These are phyloP conservation scores for Colletotrichum sp. DNA, from an alignment of 2,329 filamentous ascomycete genomes.

Conservation along the genomic window DNA sequence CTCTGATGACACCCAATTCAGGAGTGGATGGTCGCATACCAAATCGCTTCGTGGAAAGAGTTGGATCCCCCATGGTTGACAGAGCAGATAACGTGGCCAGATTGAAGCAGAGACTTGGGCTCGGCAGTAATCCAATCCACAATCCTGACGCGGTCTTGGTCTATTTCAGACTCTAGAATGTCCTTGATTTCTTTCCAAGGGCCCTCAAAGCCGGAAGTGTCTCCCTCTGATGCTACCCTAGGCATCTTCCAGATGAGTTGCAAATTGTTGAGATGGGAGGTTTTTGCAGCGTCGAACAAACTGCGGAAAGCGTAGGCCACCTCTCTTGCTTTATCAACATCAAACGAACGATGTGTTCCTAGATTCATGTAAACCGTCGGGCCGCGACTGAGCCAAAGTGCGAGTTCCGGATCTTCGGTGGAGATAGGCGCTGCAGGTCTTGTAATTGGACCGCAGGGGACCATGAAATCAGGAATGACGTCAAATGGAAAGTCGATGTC, in stretches of 20 bases:
- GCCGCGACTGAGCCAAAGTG: conserved; percentile 41
- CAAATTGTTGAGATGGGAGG: neutral
- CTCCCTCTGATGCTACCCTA: neutral
- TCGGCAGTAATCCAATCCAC: neutral
- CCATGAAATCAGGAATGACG: neutral
- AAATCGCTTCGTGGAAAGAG: neutral
- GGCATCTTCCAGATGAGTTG: neutral
- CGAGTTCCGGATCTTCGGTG: conserved; percentile 46
- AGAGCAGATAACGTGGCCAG: neutral
- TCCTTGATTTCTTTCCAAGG: neutral
- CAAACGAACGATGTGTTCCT: conserved; percentile 38
- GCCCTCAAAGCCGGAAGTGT: neutral
- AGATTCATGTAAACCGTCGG: conserved; percentile 55
- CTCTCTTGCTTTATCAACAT: conserved; percentile 35
- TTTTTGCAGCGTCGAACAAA: conserved; percentile 30
- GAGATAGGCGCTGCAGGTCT: conserved; percentile 37
- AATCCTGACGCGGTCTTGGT: neutral
- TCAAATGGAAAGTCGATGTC: neutral
- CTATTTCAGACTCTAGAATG: neutral
- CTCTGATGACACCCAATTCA: accelerated
- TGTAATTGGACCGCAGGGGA: conserved; percentile 48
- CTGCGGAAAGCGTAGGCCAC: conserved; percentile 40
- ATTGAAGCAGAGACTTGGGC: neutral
- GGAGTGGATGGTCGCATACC: neutral
- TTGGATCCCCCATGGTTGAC: neutral